Evolutionary conservation across 2,329 filamentous ascomycete genomes (phyloP), one percentile per base, ranked within the genome.

Genomic region (Colletotrichum melonis): DNA sequence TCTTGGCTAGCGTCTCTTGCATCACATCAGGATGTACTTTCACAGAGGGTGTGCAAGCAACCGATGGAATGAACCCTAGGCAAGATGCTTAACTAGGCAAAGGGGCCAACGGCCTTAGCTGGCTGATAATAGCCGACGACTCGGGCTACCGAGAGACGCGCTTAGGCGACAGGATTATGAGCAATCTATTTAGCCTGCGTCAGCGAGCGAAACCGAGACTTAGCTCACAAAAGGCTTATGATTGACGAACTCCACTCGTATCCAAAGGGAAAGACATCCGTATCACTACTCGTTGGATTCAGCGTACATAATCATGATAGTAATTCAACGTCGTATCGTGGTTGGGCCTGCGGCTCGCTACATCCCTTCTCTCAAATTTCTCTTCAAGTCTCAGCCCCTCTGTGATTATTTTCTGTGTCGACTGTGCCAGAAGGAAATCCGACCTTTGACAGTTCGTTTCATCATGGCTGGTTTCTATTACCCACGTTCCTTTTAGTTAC

Each of bases 191-290:
- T 16, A 14, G 46, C 52, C n/a, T 5, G 46, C 38, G 7, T 22
- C 22, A 49, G 52, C 46, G 22, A 54, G n/a, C 54, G 46, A 62
- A 56, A 16, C 42, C 32, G 60, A 46, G 26, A 54, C 12, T 32
- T 3, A 3, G 3, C 11, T 22, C 16, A 22, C 4, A 8, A 19
- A 38, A 38, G 52, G 62, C 46, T 24, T 32, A 71, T 66, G 71
- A 70, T 60, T 71, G 57, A 73, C 56, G 71, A 73, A 73, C 63
- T 42, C 70, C 56, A 30, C 71, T 73, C 56, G 46, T 8, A 9
- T 49, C 42, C 30, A 54, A 69, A 55, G 32, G 55, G 46, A 64
- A 60, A 46, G 63, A 19, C 38, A 42, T 35, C 16, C 38, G 42
- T 35, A 52, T 64, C 67, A 57, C 60, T 56, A 54, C 67, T 65